Conservation (phyloP, 805 yeast species). For the Ogataea neopini region DNA sequence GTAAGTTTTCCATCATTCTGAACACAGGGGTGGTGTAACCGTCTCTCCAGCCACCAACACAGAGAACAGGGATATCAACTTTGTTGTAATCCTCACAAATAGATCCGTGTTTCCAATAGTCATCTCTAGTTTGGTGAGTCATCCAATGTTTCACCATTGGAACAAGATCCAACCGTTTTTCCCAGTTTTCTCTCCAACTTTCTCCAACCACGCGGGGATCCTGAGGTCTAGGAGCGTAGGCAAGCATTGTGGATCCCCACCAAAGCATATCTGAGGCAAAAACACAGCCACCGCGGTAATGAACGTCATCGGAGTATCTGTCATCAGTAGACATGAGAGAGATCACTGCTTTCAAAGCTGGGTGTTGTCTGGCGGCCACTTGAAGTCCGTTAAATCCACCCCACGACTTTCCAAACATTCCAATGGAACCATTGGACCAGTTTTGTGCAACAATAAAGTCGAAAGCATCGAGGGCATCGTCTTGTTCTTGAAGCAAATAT, state of each 20-base stretch:
- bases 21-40: slow-evolving; percentile 48
- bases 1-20: slow-evolving; percentile 42
- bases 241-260: slow-evolving; percentile 52
- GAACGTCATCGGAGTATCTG: slow-evolving; percentile 50
- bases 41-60: slow-evolving; percentile 50
- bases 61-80: slow-evolving; percentile 44
- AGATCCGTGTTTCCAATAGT: slow-evolving; percentile 50
- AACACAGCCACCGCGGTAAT: slow-evolving; percentile 47
- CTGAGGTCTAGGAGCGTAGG: slow-evolving; percentile 47
- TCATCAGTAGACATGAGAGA: slow-evolving; percentile 50
- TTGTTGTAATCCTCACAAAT: slow-evolving; percentile 42
- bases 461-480: slow-evolving; percentile 43
- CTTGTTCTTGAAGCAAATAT: slow-evolving; percentile 45
- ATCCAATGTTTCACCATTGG: slow-evolving; percentile 47
- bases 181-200: slow-evolving; percentile 44
- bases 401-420: slow-evolving; percentile 52
- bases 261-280: slow-evolving; percentile 48
- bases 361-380: slow-evolving; percentile 48
- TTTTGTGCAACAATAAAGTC: slow-evolving; percentile 43
- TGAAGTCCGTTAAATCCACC: slow-evolving; percentile 50
- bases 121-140: slow-evolving; percentile 45
- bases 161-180: slow-evolving; percentile 37
- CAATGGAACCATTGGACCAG: slow-evolving; percentile 49
- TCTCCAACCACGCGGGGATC: slow-evolving; percentile 43
- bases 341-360: slow-evolving; percentile 44